Evolutionary conservation across 208 protist genomes (phyloP).

Genomic region (Trichomonas tenax): DNA sequence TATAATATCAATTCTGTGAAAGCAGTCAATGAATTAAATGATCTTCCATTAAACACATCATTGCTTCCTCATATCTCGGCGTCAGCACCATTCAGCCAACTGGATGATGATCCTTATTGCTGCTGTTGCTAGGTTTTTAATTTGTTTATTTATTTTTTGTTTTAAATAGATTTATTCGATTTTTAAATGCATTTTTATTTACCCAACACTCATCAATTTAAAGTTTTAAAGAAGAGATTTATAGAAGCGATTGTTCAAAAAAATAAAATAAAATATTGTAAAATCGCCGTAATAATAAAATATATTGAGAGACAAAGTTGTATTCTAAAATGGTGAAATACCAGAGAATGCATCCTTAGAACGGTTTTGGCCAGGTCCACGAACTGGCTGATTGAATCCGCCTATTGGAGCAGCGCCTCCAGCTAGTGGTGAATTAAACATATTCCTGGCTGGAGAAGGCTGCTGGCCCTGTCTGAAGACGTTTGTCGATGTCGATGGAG

Average conservation of each 20-base stretch:
- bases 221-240: too few relatives aligned
- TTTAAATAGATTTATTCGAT: not conserved
- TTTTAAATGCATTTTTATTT: not conserved
- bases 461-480: not conserved
- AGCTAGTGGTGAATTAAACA: too few relatives aligned
- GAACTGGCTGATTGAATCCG: not conserved
- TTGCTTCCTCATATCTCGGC: not conserved
- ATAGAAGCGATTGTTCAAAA: too few relatives aligned
- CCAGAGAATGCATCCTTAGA: not conserved
- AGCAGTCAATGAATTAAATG: not conserved
- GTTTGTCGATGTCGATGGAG: not conserved
- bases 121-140: not conserved
- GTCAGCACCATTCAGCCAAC: not conserved
- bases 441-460: too few relatives aligned
- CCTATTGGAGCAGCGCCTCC: too few relatives aligned
- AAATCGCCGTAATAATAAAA: too few relatives aligned
- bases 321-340: not conserved
- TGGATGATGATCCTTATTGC: not conserved
- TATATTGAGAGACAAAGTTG: too few relatives aligned
- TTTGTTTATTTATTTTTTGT: not conserved
- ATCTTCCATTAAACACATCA: not conserved
- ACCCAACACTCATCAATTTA: not conserved
- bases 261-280: too few relatives aligned
- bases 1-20: not conserved
- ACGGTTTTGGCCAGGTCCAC: not conserved